Evolutionary conservation across 768 basidiomycete species (phyloP).

Genomic region (Psilocybe azurescens): DNA sequence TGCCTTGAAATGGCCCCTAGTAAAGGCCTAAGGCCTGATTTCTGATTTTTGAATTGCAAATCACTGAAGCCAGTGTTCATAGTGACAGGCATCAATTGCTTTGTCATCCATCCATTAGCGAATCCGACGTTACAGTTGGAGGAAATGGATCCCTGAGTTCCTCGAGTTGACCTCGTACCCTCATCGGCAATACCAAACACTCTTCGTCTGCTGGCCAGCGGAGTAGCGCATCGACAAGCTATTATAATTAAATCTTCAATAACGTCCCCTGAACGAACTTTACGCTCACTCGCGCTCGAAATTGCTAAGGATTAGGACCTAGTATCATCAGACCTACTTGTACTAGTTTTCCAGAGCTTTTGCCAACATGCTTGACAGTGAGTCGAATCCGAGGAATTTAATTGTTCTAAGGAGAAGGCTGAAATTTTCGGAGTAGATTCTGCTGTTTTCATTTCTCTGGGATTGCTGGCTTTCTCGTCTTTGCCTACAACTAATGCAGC

Average conservation of each 20-base stretch:
- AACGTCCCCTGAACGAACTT: slow-evolving; percentile 18
- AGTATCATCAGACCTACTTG: background rate
- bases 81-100: slow-evolving; percentile 14
- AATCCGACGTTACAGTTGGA: background rate
- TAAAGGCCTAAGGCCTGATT: too few species aligned
- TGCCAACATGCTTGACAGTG: slow-evolving; percentile 20
- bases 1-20: background rate
- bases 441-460: slow-evolving; percentile 19
- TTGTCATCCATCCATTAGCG: slow-evolving; percentile 13
- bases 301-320: slow-evolving; percentile 1
- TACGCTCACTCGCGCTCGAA: slow-evolving; percentile 7
- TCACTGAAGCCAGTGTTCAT: background rate
- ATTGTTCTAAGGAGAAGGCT: background rate
- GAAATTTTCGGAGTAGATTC: slow-evolving; percentile 19
- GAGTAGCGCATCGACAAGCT: slow-evolving; percentile 16
- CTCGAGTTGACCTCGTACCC: slow-evolving; percentile 31
- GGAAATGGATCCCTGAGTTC: slow-evolving; percentile 6
- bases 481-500: slow-evolving; percentile 29
- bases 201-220: slow-evolving; percentile 39
- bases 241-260: slow-evolving; percentile 8
- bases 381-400: background rate
- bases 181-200: slow-evolving; percentile 20
- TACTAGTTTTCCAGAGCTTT: background rate
- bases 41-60: background rate
- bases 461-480: slow-evolving; percentile 23